A percentile compares a stretch with the other conserved stretches of the same genome.
Evolutionary conservation across 768 basidiomycete species (phyloP).

Genomic region (Boletus reticuloceps): DNA sequence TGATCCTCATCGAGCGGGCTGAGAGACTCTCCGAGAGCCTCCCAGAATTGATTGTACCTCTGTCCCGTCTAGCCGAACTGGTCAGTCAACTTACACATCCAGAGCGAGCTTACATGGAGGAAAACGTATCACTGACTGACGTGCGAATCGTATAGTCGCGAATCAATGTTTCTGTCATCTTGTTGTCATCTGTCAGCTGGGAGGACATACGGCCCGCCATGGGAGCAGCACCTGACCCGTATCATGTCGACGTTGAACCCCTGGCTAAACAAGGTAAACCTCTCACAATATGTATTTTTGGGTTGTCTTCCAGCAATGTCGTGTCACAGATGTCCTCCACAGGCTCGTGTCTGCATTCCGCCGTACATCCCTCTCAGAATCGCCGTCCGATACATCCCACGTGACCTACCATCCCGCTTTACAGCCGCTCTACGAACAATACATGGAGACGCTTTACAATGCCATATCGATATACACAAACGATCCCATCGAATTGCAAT

Average conservation of each 20-base stretch:
- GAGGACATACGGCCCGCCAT: constrained; percentile 66
- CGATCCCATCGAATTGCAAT: constrained; percentile 68
- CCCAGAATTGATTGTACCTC: constrained; percentile 65
- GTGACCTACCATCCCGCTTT: constrained; percentile 54
- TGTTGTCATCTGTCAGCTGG: constrained; percentile 68
- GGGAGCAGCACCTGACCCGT: constrained; percentile 73
- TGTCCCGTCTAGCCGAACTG: constrained; percentile 69
- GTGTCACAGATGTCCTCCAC: constrained; percentile 30
- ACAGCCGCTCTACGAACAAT: constrained; percentile 61
- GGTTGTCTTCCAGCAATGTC: not conserved
- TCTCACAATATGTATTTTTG: not conserved
- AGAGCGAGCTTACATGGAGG: not conserved
- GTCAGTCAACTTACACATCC: constrained; percentile 38
- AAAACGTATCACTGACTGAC: not conserved
- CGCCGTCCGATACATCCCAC: constrained; percentile 7
- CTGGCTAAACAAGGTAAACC: constrained; percentile 55
- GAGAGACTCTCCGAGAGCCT: constrained; percentile 62
- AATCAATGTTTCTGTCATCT: constrained; percentile 56
- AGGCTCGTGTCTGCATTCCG: constrained; percentile 42
- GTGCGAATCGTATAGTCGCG: constrained; percentile 46
- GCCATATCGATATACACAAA: constrained; percentile 62
- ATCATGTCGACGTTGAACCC: constrained; percentile 54
- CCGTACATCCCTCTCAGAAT: constrained; percentile 1
- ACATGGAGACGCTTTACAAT: constrained; percentile 54
- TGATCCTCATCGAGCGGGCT: constrained; percentile 64